Percentiles rank a stretch among this genome's conserved stretches.
Conservation (phyloP, 176 grass and related monocot species). For the Otatea glauca region DNA sequence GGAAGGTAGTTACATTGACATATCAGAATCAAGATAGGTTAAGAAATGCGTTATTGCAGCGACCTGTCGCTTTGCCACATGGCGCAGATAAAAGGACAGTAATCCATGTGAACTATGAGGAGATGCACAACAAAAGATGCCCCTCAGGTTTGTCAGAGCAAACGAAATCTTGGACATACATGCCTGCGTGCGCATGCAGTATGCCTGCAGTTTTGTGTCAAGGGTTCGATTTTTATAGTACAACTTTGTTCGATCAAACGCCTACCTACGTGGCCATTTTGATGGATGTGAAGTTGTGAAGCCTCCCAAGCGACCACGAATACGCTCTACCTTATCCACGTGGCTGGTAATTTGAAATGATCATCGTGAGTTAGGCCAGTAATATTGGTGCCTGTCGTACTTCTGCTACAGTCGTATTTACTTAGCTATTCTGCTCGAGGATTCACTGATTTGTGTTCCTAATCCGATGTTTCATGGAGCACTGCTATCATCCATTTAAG, state of each 20-base stretch:
- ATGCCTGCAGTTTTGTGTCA: slow-evolving; percentile 27
- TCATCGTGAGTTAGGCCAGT: too few species aligned
- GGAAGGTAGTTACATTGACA: neutral
- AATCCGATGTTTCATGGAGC: too few species aligned
- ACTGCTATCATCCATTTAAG: too few species aligned
- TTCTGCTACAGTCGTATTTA: too few species aligned
- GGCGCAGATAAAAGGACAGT: neutral
- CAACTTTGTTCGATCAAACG: neutral
- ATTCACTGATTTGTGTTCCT: too few species aligned
- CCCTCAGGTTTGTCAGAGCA: neutral
- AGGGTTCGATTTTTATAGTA: neutral
- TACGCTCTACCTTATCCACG: neutral
- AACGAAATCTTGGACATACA: slow-evolving; percentile 37
- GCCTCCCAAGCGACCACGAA: neutral
- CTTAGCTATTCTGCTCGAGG: too few species aligned
- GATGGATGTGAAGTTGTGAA: slow-evolving; percentile 28
- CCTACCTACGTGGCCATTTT: slow-evolving; percentile 39
- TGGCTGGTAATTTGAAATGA: neutral
- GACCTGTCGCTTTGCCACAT: slow-evolving; percentile 24
- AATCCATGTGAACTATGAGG: neutral
- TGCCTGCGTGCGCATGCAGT: slow-evolving; percentile 37
- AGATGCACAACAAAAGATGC: neutral
- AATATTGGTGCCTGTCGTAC: too few species aligned
- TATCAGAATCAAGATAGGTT: neutral
- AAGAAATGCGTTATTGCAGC: neutral